Evolutionary conservation across 2,329 filamentous ascomycete genomes (phyloP).

Genomic region (Sodiomyces alkalinus): DNA sequence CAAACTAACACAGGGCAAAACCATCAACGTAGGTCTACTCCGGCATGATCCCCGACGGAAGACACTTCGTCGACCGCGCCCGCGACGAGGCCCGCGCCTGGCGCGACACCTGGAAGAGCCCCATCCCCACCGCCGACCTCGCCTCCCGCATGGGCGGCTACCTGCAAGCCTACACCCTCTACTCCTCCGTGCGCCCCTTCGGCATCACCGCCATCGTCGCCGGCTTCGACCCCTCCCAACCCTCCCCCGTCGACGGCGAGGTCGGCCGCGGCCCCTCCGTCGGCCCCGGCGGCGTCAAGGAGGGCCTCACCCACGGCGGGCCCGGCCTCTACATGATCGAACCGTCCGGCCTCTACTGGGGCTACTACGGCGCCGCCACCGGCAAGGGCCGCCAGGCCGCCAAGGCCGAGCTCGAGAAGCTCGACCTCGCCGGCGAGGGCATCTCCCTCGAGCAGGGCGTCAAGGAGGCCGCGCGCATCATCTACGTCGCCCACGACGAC

Average conservation of each 20-base stretch:
- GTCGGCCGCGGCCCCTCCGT: constrained; percentile 67
- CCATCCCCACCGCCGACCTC: constrained; percentile 77
- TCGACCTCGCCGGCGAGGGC: constrained; percentile 65
- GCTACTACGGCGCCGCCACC: constrained; percentile 94
- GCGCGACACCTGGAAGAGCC: constrained; percentile 87
- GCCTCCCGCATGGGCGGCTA: constrained; percentile 91
- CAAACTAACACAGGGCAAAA: too few relatives aligned
- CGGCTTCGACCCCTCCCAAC: constrained; percentile 82
- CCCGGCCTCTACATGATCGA: constrained; percentile 98
- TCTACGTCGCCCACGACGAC: constrained; percentile 94
- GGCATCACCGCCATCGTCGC: constrained; percentile 90
- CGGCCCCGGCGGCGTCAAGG: constrained; percentile 72
- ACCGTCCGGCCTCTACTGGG: constrained; percentile 94
- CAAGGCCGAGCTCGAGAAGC: constrained; percentile 96
- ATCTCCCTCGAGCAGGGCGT: constrained; percentile 76
- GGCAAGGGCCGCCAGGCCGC: constrained; percentile 94
- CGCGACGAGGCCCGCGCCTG: constrained; percentile 86
- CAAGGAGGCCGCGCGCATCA: constrained; percentile 92
- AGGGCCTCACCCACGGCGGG: constrained; percentile 63
- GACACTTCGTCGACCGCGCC: constrained; percentile 87
- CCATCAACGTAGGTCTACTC: constrained; percentile 87
- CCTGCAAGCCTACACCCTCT: constrained; percentile 93
- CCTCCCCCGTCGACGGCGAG: constrained; percentile 76
- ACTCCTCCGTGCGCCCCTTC: constrained; percentile 91
- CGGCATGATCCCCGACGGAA: constrained; percentile 85